Percentiles rank a stretch among this genome's conserved stretches.
Conservation (phyloP, 2,329 filamentous ascomycete genomes). For the Scedosporium minutisporum region DNA sequence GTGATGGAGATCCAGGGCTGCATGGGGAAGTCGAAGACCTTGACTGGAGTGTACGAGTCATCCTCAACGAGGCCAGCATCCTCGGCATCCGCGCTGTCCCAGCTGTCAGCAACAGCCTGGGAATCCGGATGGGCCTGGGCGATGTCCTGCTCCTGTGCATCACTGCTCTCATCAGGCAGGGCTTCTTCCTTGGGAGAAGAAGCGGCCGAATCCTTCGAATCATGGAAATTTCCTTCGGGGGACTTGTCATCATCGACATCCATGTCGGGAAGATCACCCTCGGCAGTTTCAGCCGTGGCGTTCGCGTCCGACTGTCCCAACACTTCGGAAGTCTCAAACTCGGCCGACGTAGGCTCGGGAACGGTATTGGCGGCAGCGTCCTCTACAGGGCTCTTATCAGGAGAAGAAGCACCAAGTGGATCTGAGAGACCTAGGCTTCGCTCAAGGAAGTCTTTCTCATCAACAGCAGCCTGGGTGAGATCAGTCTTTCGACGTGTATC, state of each 20-base stretch:
- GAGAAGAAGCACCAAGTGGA: constrained; percentile 8
- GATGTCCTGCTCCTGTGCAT: not conserved
- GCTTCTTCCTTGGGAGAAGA: constrained; percentile 5
- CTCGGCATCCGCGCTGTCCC: constrained; percentile 79
- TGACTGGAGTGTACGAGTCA: constrained; percentile 55
- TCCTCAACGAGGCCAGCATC: constrained; percentile 57
- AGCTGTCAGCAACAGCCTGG: constrained; percentile 61
- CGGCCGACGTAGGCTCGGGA: not conserved
- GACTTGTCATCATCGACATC: not conserved
- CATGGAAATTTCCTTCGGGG: constrained; percentile 2
- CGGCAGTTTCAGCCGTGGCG: constrained; percentile 3
- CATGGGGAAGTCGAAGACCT: constrained; percentile 93
- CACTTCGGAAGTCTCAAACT: constrained; percentile 2
- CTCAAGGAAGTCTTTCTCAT: constrained; percentile 15
- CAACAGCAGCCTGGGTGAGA: constrained; percentile 28
- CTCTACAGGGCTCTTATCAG: constrained; percentile 8
- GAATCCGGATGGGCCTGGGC: not conserved
- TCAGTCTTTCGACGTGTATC: constrained; percentile 28
- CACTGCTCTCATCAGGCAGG: constrained; percentile 1
- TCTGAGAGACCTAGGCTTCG: constrained; percentile 8
- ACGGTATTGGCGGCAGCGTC: constrained; percentile 1
- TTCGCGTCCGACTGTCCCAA: not conserved
- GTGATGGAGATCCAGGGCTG: constrained; percentile 89
- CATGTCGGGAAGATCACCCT: not conserved
- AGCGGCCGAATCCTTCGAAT: constrained; percentile 6